Percentiles rank a stretch among this genome's conserved stretches.
These are phyloP conservation scores for Plasmopara halstedii DNA, from an alignment of 352 stramenopile species.

Conservation along the genomic window DNA sequence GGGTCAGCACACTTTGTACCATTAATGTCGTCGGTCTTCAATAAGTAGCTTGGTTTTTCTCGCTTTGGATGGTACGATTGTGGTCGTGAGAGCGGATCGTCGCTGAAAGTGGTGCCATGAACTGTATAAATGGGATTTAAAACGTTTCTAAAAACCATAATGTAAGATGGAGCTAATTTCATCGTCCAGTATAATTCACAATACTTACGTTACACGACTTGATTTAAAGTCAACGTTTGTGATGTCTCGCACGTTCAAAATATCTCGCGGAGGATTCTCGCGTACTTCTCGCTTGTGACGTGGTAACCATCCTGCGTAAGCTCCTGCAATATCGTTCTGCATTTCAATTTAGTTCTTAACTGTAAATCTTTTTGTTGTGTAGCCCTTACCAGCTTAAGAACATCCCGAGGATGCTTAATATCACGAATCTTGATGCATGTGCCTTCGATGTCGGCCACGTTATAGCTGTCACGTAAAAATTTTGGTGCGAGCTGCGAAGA, in stretches of 20 bases:
- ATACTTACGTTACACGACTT: constrained; percentile 54
- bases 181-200: not conserved
- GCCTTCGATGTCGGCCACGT: constrained; percentile 64
- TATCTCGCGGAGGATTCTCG: constrained; percentile 54
- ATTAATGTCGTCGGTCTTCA: constrained; percentile 58
- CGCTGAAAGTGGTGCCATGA: constrained; percentile 47
- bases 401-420: constrained; percentile 39
- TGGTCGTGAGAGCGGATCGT: constrained; percentile 45
- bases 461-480: constrained; percentile 71
- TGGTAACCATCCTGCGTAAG: constrained; percentile 48
- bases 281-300: constrained; percentile 39
- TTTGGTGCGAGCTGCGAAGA: constrained; percentile 31
- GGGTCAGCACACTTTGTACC: constrained; percentile 46
- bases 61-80: constrained; percentile 35
- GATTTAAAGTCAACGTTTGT: constrained; percentile 65
- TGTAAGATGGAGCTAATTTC: no score
- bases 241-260: constrained; percentile 58
- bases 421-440: constrained; percentile 38
- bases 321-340: constrained; percentile 50
- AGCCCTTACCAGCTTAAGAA: constrained; percentile 29
- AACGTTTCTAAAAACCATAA: constrained; percentile 34
- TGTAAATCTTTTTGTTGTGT: not conserved
- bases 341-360: not conserved
- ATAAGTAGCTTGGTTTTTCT: constrained; percentile 43
- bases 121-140: constrained; percentile 67